A percentile compares a stretch with the other conserved stretches of the same genome.
Conservation (phyloP, 73 alveolate genomes). For the Stentor coeruleus region DNA sequence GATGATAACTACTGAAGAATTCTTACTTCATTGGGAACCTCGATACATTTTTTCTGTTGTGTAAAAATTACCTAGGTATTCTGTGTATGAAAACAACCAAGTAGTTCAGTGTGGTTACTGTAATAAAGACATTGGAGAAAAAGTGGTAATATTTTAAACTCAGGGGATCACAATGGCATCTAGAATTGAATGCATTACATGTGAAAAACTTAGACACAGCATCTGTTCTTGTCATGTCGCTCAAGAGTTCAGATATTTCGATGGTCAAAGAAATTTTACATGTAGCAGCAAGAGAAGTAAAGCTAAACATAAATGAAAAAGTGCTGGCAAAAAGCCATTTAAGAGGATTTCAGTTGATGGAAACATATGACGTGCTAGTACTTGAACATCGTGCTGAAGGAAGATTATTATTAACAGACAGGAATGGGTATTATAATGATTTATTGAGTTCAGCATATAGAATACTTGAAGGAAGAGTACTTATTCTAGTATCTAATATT, state of each 20-base stretch:
- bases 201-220: slow-evolving; percentile 2
- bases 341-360: background rate
- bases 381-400: slow-evolving; percentile 20
- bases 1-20: slow-evolving; percentile 12
- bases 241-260: background rate
- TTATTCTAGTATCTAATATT: background rate
- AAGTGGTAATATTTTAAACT: slow-evolving; percentile 16
- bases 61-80: background rate
- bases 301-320: background rate
- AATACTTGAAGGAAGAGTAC: slow-evolving; percentile 9
- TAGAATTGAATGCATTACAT: background rate
- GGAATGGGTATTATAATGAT: slow-evolving; percentile 25
- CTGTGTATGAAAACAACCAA: background rate
- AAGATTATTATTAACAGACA: slow-evolving; percentile 17
- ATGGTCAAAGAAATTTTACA: background rate
- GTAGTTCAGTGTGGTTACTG: background rate
- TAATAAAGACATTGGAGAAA: background rate
- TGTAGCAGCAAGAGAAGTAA: background rate
- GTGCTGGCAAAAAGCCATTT: slow-evolving; percentile 1
- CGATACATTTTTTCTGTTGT: background rate
- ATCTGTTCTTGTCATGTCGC: background rate
- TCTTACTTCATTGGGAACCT: slow-evolving; percentile 7
- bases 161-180: slow-evolving; percentile 26
- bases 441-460: background rate
- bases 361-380: background rate